Percentiles rank a stretch among this genome's conserved stretches.
phyloP scores from a whole-genome alignment of 768 basidiomycete genomes.

The Serendipita sp. region DNA sequence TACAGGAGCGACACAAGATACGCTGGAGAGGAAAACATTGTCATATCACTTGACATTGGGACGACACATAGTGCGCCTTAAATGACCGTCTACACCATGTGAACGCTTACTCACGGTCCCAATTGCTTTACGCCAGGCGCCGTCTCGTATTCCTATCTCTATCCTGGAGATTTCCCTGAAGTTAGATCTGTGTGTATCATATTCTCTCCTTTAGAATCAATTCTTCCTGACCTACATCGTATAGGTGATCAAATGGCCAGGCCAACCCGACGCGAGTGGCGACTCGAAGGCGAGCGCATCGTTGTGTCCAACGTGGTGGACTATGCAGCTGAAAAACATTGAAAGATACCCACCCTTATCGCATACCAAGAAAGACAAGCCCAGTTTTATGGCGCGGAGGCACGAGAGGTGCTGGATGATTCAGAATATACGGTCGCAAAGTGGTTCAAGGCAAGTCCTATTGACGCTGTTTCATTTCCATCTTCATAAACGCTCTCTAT shows the following conservation, averaged over 20 bases:
- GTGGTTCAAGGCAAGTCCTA: neutral
- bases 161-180: neutral
- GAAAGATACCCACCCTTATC: neutral
- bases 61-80: neutral
- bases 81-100: too few species aligned
- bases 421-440: neutral
- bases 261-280: neutral
- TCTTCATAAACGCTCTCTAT: neutral
- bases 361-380: neutral
- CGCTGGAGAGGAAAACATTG: neutral
- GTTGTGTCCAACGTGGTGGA: neutral
- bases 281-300: neutral
- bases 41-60: neutral
- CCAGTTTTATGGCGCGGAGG: neutral
- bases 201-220: neutral
- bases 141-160: constrained; percentile 1
- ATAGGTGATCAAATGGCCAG: constrained; percentile 8
- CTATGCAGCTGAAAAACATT: neutral
- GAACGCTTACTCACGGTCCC: too few species aligned
- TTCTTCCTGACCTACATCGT: too few species aligned
- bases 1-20: neutral
- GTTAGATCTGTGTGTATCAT: neutral
- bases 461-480: neutral
- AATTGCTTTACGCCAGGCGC: neutral
- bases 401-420: neutral